A percentile compares a stretch with the other conserved stretches of the same genome.
Conservation (phyloP, 371 early-diverging fungal species). For the Rhizopus stolonifer region DNA sequence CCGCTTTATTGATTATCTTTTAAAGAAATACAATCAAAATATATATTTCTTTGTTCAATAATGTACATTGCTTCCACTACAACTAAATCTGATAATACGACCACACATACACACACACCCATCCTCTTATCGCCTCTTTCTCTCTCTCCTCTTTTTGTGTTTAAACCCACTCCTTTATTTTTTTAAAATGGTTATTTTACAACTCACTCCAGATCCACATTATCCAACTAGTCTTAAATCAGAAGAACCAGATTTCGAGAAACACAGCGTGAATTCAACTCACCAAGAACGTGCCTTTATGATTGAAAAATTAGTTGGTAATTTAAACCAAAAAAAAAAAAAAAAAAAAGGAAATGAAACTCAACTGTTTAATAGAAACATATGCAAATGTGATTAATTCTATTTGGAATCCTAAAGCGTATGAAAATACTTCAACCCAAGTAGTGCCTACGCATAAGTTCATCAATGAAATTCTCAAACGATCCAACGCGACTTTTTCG, state of each 20-base stretch:
- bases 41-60: no score
- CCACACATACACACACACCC: no score
- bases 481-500: slow-evolving; percentile 72
- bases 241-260: slow-evolving; percentile 26
- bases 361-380: slow-evolving; percentile 12
- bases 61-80: no score
- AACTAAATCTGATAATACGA: no score
- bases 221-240: no score
- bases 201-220: no score
- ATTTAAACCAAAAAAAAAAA: neutral
- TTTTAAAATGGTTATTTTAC: no score
- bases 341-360: slow-evolving; percentile 1
- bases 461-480: slow-evolving; percentile 71
- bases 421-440: slow-evolving; percentile 41
- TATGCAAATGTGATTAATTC: slow-evolving; percentile 37
- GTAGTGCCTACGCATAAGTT: slow-evolving; percentile 50
- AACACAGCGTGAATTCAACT: slow-evolving; percentile 26
- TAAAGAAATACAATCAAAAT: no score
- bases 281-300: slow-evolving; percentile 35
- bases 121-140: no score
- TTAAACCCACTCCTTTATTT: no score
- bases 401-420: slow-evolving; percentile 41
- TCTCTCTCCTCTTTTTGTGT: no score
- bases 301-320: slow-evolving; percentile 42
- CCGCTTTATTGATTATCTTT: no score